These are phyloP conservation scores for Puccinia coronata DNA, from an alignment of 1,284 basidiomycete genomes.

Conservation along the genomic window DNA sequence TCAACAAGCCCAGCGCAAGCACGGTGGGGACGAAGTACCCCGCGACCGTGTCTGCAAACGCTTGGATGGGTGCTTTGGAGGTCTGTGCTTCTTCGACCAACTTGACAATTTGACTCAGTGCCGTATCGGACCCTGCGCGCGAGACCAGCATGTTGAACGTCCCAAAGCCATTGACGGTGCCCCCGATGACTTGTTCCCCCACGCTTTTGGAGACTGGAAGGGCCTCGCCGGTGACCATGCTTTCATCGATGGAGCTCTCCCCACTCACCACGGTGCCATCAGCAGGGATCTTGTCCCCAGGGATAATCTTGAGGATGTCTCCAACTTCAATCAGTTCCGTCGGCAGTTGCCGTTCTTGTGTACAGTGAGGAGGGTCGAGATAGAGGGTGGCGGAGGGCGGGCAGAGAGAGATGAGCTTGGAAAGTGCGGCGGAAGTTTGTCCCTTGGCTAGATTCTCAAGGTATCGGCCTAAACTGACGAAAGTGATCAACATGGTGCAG, in stretches of 20 bases:
- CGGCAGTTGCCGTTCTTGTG: slow-evolving; percentile 81
- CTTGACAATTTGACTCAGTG: slow-evolving; percentile 90
- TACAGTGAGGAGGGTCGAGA: slow-evolving; percentile 74
- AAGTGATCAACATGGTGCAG: slow-evolving; percentile 96
- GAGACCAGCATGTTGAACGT: slow-evolving; percentile 95
- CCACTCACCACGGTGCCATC: slow-evolving; percentile 88
- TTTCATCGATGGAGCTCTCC: slow-evolving; percentile 87
- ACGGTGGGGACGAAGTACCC: slow-evolving; percentile 94
- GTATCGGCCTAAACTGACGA: slow-evolving; percentile 91
- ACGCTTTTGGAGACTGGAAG: slow-evolving; percentile 79
- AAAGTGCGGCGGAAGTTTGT: slow-evolving; percentile 91
- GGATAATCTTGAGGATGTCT: slow-evolving; percentile 89
- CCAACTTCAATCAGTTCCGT: slow-evolving; percentile 94
- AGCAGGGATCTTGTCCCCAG: slow-evolving; percentile 94
- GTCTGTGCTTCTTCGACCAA: slow-evolving; percentile 98
- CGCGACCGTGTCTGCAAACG: slow-evolving; percentile 90
- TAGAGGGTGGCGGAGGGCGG: slow-evolving; percentile 96
- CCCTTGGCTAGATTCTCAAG: slow-evolving; percentile 97
- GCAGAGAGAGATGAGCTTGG: slow-evolving; percentile 89
- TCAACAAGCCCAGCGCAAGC: slow-evolving; percentile 75
- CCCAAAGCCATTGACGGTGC: slow-evolving; percentile 93
- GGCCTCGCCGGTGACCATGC: slow-evolving; percentile 96
- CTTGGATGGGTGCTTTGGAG: slow-evolving; percentile 95
- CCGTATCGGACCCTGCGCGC: slow-evolving; percentile 92
- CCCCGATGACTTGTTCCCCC: slow-evolving; percentile 86